Evolutionary conservation across 768 basidiomycete genomes (phyloP).

Genomic region (Boletus tylopilopsis): DNA sequence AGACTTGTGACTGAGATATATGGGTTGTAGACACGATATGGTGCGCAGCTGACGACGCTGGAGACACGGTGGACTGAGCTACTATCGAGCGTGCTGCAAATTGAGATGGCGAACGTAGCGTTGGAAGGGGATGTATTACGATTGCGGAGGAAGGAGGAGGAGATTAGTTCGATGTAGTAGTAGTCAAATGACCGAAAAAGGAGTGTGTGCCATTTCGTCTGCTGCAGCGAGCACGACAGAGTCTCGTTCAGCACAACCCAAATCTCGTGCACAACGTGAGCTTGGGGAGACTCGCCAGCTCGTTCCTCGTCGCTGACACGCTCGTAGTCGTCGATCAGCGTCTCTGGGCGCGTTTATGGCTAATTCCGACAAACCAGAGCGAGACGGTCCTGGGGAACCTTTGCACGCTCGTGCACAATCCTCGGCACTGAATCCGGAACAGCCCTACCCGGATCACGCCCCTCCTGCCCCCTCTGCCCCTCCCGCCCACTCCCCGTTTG

Average conservation of each 20-base stretch:
- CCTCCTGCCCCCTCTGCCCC: slow-evolving; percentile 7
- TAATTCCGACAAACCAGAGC: slow-evolving; percentile 39
- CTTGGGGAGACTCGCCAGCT: no score
- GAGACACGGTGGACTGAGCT: slow-evolving; percentile 93
- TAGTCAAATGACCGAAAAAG: slow-evolving; percentile 21
- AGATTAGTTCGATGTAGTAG: slow-evolving; percentile 43
- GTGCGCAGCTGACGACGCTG: slow-evolving; percentile 72
- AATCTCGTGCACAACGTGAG: neutral
- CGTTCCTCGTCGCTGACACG: slow-evolving; percentile 2
- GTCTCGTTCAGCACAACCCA: slow-evolving; percentile 1
- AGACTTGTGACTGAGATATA: neutral
- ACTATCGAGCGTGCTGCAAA: slow-evolving; percentile 85
- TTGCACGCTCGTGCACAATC: slow-evolving; percentile 14
- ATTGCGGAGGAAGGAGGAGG: slow-evolving; percentile 55
- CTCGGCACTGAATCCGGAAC: slow-evolving; percentile 13
- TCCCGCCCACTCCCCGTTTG: slow-evolving; percentile 18
- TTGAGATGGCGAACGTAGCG: slow-evolving; percentile 92
- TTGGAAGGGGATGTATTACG: slow-evolving; percentile 76
- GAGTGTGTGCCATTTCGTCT: slow-evolving; percentile 19
- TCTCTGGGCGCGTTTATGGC: slow-evolving; percentile 73
- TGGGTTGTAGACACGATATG: slow-evolving; percentile 60
- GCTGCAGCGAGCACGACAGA: slow-evolving; percentile 2
- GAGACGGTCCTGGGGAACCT: slow-evolving; percentile 16
- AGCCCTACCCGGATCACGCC: slow-evolving; percentile 15
- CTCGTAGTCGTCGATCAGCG: neutral